These are phyloP conservation scores for Aspergillus sp. DNA, from an alignment of 2,329 filamentous ascomycete genomes.

Conservation along the genomic window DNA sequence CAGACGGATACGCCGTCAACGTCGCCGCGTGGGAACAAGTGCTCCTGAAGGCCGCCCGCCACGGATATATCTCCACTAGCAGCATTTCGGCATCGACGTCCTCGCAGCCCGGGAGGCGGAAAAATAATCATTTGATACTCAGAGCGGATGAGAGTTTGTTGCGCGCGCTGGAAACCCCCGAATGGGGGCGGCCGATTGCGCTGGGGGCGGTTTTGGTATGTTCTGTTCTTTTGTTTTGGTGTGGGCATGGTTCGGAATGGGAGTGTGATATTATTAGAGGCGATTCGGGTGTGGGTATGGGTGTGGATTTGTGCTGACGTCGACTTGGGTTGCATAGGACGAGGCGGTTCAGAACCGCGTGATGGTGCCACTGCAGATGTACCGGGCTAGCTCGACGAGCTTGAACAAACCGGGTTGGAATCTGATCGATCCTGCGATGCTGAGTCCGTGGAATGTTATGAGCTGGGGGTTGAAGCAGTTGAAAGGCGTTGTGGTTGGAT, in stretches of 20 bases:
- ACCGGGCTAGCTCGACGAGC: slow-evolving; percentile 64
- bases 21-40: slow-evolving; percentile 75
- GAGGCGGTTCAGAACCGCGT: slow-evolving; percentile 71
- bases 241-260: neutral
- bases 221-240: slow-evolving; percentile 7
- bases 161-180: slow-evolving; percentile 68
- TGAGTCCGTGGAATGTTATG: slow-evolving; percentile 67
- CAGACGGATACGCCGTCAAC: slow-evolving; percentile 82
- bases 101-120: slow-evolving; percentile 11
- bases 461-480: slow-evolving; percentile 73
- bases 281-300: no score
- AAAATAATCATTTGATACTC: slow-evolving; percentile 52
- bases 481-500: slow-evolving; percentile 56
- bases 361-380: slow-evolving; percentile 70
- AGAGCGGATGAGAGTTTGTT: slow-evolving; percentile 63
- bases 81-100: slow-evolving; percentile 16
- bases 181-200: slow-evolving; percentile 78
- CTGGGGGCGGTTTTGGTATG: slow-evolving; percentile 70
- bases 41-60: slow-evolving; percentile 66
- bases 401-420: slow-evolving; percentile 71
- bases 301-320: neutral
- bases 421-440: slow-evolving; percentile 37
- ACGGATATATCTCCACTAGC: slow-evolving; percentile 56
- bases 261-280: no score
- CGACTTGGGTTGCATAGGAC: slow-evolving; percentile 35